Base-by-base conservation (phyloP, 495 filamentous ascomycete species). In the Neurospora sp. region DNA sequence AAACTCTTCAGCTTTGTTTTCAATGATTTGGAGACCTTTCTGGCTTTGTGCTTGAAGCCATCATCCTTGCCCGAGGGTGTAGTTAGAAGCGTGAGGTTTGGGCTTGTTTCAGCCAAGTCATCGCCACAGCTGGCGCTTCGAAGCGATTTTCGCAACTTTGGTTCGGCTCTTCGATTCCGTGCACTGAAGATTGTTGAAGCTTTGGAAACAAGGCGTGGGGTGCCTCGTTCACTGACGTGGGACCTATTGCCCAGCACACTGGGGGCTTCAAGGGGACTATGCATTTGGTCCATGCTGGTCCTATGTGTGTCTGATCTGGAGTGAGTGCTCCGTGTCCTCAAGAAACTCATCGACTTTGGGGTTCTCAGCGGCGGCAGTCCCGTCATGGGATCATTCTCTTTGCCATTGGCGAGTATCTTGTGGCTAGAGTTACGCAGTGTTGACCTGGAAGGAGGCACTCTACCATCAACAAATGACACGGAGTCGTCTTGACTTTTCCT, bases 291-390 rank as follows among this genome's bases (percentile, higher is more conserved):
- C 28, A 66, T 19, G 15, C 54, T 66, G 24, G 54, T 6, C 24
- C 54, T 31, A 66, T 66, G 54, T 15, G 69, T 42, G 15, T 69
- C 71, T 17, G 78, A 78, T 19, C 73, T 71, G 2, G 79, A 73
- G 11, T 74, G 75, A 39, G 75, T 73, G 40, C 76, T 75, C n/a
- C 83, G 81, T 24, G 83, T 79, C 38, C 84, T 82, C 28, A 91
- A 79, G 72, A 93, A 92, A 71, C 89, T 91, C 83, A 89, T 88
- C 0, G 91, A 91, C 36, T 87, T 89, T 1, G 84, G 84, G 15
- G 83, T 78, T 45, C 82, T 79, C n/a, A 86, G 69, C 17, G 21
- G 40, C 28, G 71, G 74, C 21, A 66, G 37, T n/a, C 36, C 43
- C 5, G n/a, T 71, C 11, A 59, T 15, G 2, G 40, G 39, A 19